Conservation (phyloP, 768 basidiomycete species). For the Kwoniella pini region DNA sequence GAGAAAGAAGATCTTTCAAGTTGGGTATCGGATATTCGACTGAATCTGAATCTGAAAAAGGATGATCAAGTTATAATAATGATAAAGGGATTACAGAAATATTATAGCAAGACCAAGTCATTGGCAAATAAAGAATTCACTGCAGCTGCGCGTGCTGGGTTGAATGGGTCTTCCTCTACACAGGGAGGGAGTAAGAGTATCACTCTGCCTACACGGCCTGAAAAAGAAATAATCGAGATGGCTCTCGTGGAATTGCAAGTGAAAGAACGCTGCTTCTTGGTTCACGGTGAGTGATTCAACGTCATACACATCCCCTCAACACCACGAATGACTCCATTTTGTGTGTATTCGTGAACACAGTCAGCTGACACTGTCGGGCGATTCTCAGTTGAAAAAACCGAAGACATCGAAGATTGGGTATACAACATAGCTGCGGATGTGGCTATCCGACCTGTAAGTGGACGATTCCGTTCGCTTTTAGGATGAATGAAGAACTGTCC, state of each 20-base stretch:
- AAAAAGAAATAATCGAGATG: conserved; percentile 42
- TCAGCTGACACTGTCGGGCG: neutral
- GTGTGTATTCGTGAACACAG: too few species aligned
- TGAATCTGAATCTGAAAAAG: conserved; percentile 20
- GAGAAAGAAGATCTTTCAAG: conserved; percentile 16
- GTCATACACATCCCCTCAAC: too few species aligned
- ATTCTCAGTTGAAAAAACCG: conserved; percentile 49
- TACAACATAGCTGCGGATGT: conserved; percentile 49
- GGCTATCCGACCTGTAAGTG: conserved; percentile 48
- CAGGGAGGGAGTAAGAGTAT: neutral
- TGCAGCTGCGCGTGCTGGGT: conserved; percentile 39
- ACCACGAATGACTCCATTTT: too few species aligned
- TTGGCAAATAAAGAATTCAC: conserved; percentile 40
- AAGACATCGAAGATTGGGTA: conserved; percentile 50
- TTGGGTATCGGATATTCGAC: conserved; percentile 32
- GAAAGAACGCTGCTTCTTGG: conserved; percentile 41
- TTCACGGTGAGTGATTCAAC: conserved; percentile 43
- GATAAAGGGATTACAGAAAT: conserved; percentile 49
- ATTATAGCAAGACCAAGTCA: conserved; percentile 41
- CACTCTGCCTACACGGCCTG: conserved; percentile 4
- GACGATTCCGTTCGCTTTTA: neutral
- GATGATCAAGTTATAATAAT: conserved; percentile 44
- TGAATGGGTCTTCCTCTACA: too few species aligned
- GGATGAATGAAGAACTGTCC: neutral
- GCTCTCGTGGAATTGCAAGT: conserved; percentile 51